Evolutionary conservation across 2,329 filamentous ascomycete genomes (phyloP), one percentile per base, ranked within the genome.

Genomic region (Zasmidium citrigriseum): DNA sequence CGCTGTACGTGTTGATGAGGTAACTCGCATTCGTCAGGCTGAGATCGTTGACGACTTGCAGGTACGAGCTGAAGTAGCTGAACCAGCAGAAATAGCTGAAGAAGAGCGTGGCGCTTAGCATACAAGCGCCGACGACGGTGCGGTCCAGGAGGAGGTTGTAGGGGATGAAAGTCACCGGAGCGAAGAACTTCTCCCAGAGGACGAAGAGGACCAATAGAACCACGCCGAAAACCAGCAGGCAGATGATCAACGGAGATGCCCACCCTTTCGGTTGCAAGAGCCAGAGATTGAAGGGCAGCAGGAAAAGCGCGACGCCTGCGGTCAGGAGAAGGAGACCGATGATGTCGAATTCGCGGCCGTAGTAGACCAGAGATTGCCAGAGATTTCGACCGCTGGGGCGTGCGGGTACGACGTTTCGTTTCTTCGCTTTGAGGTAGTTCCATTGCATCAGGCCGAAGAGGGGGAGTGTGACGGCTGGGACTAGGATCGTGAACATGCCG

Each of bases 241-340:
- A 68, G 54, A 78, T 71, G 56, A 79, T 75, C 55, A 72, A 70
- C 1, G 66, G 63, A 0, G 73, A 71, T 11, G 65, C 66, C 76
- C 76, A 78, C 20, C 66, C 65, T 1, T 69, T n/a, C 56, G 65
- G 9, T 16, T 70, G 69, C 52, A 70, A 74, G 16, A 50, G 66
- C 57, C 64, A 68, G 21, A 91, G 77, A 18, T 78, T 86, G 70
- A 92, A 85, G 0, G 89, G 86, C 5, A 92, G 80, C n/a, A 91
- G 76, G 67, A 91, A 85, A 7, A 89, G 73, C 0, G 82, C 79
- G 62, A 88, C 81, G 1, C 86, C 87, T 1, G 75, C 64, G n/a
- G 56, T 52, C 18, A 72, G 54, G 2, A 70, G 57, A 51, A 71
- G 52, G 14, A 69, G 55, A 12, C 70, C 69, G 23, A 70, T 20